Percentiles rank a stretch among this genome's conserved stretches.
Conservation (phyloP, 108 stramenopile genomes). For the Skeletonema menzelii region DNA sequence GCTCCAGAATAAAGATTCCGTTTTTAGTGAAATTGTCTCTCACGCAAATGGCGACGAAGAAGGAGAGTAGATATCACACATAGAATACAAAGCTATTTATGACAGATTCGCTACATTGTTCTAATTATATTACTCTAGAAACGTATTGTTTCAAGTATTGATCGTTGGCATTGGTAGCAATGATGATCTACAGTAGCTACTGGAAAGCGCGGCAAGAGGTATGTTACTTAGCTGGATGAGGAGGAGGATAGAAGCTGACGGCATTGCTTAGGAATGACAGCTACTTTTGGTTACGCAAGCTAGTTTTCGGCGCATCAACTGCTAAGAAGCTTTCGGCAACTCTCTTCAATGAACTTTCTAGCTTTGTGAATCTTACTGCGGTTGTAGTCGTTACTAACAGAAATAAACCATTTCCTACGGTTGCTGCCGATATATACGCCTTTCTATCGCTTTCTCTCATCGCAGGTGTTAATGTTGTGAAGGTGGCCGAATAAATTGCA, state of each 20-base stretch:
- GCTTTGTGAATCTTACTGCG: conserved; percentile 45
- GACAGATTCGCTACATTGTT: too few species aligned
- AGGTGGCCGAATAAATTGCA: conserved; percentile 52
- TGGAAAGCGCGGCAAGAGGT: too few species aligned
- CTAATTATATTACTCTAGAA: too few species aligned
- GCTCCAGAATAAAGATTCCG: conserved; percentile 60
- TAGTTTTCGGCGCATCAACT: conserved; percentile 59
- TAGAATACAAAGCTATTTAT: background rate
- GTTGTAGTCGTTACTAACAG: conserved; percentile 72
- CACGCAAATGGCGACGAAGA: conserved; percentile 53
- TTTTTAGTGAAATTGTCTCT: conserved; percentile 82
- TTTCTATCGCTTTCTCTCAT: conserved; percentile 84
- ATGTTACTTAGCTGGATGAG: too few species aligned
- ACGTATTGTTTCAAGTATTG: too few species aligned
- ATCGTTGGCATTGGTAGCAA: too few species aligned
- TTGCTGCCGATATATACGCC: conserved; percentile 44
- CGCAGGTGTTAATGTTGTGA: conserved; percentile 78
- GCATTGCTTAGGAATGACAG: too few species aligned
- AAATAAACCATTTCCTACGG: conserved; percentile 43
- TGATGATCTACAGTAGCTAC: too few species aligned
- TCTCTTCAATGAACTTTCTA: conserved; percentile 45
- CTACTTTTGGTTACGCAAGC: conserved; percentile 29
- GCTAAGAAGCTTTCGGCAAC: conserved; percentile 58
- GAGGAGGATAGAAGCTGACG: too few species aligned
- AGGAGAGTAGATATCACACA: background rate